Evolutionary conservation across 2,329 filamentous ascomycete genomes (phyloP).

Genomic region (Intubia oerlemansii): DNA sequence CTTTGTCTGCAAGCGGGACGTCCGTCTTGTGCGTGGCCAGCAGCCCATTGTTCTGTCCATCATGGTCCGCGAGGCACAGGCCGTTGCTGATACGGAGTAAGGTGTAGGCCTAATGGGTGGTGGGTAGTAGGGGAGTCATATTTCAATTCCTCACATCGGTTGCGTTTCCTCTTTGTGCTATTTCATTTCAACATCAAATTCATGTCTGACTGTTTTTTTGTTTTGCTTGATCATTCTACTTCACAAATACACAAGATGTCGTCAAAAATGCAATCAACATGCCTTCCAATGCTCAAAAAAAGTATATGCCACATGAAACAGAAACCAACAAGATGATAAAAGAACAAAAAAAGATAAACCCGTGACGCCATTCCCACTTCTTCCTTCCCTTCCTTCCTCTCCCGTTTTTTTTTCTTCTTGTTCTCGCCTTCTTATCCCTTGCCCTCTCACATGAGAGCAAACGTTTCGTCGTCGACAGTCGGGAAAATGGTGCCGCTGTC

Average conservation of each 20-base stretch:
- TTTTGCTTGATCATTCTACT: too few relatives aligned
- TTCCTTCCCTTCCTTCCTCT: not conserved
- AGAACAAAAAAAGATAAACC: not conserved
- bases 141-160: too few relatives aligned
- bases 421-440: not conserved
- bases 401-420: not conserved
- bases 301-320: too few relatives aligned
- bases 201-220: too few relatives aligned
- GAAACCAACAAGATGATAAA: not conserved
- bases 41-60: constrained; percentile 48
- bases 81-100: constrained; percentile 2
- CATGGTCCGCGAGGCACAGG: constrained; percentile 57
- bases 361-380: not conserved
- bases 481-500: constrained; percentile 60
- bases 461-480: constrained; percentile 83
- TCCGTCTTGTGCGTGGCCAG: constrained; percentile 36
- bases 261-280: not conserved
- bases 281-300: not conserved
- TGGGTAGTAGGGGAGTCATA: too few relatives aligned
- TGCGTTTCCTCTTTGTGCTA: too few relatives aligned
- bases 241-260: not conserved
- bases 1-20: constrained; percentile 42
- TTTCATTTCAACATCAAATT: too few relatives aligned
- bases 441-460: constrained; percentile 3
- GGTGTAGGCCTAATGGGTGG: too few relatives aligned